Evolutionary conservation across 768 basidiomycete species (phyloP).

Genomic region (Termitomyces sp.): DNA sequence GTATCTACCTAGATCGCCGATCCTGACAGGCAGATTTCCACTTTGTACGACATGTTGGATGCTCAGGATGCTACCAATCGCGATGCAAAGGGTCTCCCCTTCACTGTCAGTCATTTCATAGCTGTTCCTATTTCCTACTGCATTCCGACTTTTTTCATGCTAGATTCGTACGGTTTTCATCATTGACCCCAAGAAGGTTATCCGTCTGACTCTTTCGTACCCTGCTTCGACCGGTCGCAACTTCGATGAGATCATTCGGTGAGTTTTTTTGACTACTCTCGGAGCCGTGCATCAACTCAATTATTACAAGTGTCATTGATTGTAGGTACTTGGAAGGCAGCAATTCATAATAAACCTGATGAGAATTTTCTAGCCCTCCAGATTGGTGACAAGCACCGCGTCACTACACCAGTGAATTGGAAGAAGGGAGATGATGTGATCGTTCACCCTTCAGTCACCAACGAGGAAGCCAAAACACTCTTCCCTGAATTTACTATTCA

Average conservation of each 20-base stretch:
- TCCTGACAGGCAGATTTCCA: slow-evolving; percentile 78
- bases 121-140: neutral
- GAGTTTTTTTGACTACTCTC: slow-evolving; percentile 17
- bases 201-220: slow-evolving; percentile 87
- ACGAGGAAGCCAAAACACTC: slow-evolving; percentile 86
- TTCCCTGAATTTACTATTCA: slow-evolving; percentile 84
- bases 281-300: neutral
- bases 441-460: slow-evolving; percentile 77
- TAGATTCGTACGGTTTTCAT: slow-evolving; percentile 95
- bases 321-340: slow-evolving; percentile 32
- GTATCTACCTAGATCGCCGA: slow-evolving; percentile 77
- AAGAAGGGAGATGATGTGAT: slow-evolving; percentile 91
- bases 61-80: slow-evolving; percentile 90
- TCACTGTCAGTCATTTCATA: slow-evolving; percentile 57
- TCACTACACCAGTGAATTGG: slow-evolving; percentile 96
- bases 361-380: slow-evolving; percentile 61
- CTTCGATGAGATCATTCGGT: slow-evolving; percentile 65
- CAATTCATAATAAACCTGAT: slow-evolving; percentile 31
- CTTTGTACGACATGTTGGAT: slow-evolving; percentile 94
- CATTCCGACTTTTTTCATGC: neutral
- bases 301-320: slow-evolving; percentile 65
- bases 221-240: slow-evolving; percentile 96
- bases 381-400: slow-evolving; percentile 78
- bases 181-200: slow-evolving; percentile 95
- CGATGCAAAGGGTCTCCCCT: slow-evolving; percentile 84